These are phyloP conservation scores for Vaccinium macrocarpon DNA, from an alignment of 148 eudicot species.

Conservation along the genomic window DNA sequence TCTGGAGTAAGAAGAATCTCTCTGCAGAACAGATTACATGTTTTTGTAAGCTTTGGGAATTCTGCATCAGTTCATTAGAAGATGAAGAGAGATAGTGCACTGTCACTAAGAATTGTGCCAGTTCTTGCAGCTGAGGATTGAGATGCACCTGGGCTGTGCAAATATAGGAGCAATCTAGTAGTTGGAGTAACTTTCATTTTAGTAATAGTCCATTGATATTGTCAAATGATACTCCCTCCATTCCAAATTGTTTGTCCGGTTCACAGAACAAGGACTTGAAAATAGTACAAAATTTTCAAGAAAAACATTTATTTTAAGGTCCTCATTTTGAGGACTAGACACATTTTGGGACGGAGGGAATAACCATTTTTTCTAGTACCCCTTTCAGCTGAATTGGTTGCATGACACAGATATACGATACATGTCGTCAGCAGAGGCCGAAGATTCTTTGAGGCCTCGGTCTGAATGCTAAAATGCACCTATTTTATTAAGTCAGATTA, in stretches of 20 bases:
- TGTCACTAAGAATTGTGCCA: background rate
- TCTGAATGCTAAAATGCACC: background rate
- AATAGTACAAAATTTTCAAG: too few relatives aligned
- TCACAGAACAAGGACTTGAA: too few relatives aligned
- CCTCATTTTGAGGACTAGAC: too few relatives aligned
- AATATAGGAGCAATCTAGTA: background rate
- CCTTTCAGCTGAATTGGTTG: conserved; percentile 7
- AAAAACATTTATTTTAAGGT: too few relatives aligned
- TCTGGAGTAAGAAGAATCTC: conserved; percentile 84
- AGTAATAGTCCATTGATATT: background rate
- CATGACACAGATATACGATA: background rate
- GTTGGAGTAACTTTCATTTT: background rate
- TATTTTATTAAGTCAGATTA: background rate
- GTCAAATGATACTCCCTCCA: background rate
- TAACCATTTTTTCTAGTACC: background rate
- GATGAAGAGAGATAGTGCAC: background rate
- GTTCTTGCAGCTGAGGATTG: background rate
- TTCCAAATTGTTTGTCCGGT: too few relatives aligned
- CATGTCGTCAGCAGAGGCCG: background rate
- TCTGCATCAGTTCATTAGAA: background rate
- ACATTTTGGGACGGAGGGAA: too few relatives aligned
- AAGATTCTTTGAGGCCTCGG: background rate
- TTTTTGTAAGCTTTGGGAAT: conserved; percentile 1
- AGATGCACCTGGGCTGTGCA: background rate
- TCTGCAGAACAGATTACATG: conserved; percentile 31